A percentile compares a stretch with the other conserved stretches of the same genome.
phyloP scores from a whole-genome alignment of 1,284 basidiomycete genomes.

The Irpex lacteus region DNA sequence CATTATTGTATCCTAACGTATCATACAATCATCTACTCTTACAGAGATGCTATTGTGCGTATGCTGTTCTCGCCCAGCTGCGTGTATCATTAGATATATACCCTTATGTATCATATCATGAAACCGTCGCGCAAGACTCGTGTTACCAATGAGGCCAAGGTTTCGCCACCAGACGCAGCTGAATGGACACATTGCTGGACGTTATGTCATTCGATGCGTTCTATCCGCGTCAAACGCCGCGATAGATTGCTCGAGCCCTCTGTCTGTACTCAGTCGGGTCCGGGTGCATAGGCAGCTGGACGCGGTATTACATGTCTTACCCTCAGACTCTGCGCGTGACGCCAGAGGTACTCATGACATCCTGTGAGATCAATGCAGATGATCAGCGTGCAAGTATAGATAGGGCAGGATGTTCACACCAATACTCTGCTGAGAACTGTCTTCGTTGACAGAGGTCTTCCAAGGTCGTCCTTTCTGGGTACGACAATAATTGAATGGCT shows the following conservation, averaged over 20 bases:
- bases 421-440: background rate
- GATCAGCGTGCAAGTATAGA: slow-evolving; percentile 1
- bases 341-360: background rate
- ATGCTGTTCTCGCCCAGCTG: slow-evolving; percentile 10
- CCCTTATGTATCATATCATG: slow-evolving; percentile 8
- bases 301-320: background rate
- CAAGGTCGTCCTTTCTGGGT: background rate
- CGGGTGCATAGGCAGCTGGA: background rate
- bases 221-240: background rate
- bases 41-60: slow-evolving; percentile 1
- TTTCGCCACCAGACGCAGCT: background rate
- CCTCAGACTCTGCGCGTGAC: background rate
- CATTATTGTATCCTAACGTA: slow-evolving; percentile 13
- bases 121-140: slow-evolving; percentile 2
- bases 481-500: background rate
- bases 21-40: slow-evolving; percentile 8
- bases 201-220: slow-evolving; percentile 1
- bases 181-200: background rate
- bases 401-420: background rate
- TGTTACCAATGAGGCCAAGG: slow-evolving; percentile 3
- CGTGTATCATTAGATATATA: slow-evolving; percentile 13
- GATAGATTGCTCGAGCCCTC: slow-evolving; percentile 3
- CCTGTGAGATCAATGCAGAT: background rate
- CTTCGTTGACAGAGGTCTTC: background rate
- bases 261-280: background rate